These are phyloP conservation scores for Picea sitchensis DNA, from an alignment of 75 land plant species.

Conservation along the genomic window DNA sequence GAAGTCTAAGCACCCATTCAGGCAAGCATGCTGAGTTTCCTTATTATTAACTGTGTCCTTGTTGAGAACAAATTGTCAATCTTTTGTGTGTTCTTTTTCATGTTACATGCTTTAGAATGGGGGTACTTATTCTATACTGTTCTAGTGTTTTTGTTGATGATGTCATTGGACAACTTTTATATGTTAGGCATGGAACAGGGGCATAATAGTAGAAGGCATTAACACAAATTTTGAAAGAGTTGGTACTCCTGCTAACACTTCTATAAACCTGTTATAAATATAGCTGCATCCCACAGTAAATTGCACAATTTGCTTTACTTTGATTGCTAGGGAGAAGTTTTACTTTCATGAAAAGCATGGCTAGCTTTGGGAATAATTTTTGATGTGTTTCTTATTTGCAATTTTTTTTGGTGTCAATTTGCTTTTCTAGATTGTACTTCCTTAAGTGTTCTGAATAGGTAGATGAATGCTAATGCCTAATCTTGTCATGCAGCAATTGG, in stretches of 20 bases:
- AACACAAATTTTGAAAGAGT: background rate
- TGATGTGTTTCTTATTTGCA: background rate
- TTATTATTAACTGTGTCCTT: background rate
- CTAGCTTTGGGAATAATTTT: background rate
- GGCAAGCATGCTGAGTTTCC: background rate
- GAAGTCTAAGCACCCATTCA: no score
- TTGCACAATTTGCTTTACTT: background rate
- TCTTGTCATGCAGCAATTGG: slow-evolving; percentile 60
- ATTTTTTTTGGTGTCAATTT: background rate
- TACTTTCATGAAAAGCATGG: background rate
- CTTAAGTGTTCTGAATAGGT: background rate
- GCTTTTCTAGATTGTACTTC: background rate
- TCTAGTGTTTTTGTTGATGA: background rate
- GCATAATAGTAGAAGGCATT: background rate
- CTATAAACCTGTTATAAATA: background rate
- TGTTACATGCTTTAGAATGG: background rate
- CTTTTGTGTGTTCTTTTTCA: background rate
- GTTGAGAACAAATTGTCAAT: background rate
- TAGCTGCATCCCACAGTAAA: background rate
- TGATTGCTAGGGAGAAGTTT: background rate
- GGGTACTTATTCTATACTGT: background rate
- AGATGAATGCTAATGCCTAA: slow-evolving; percentile 1
- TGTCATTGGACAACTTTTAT: background rate
- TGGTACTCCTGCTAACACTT: background rate
- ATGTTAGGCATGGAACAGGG: background rate